Evolutionary conservation across 768 basidiomycete species (phyloP), one percentile per base, ranked within the genome.

Genomic region (Krasilnikovozyma curviuscula): DNA sequence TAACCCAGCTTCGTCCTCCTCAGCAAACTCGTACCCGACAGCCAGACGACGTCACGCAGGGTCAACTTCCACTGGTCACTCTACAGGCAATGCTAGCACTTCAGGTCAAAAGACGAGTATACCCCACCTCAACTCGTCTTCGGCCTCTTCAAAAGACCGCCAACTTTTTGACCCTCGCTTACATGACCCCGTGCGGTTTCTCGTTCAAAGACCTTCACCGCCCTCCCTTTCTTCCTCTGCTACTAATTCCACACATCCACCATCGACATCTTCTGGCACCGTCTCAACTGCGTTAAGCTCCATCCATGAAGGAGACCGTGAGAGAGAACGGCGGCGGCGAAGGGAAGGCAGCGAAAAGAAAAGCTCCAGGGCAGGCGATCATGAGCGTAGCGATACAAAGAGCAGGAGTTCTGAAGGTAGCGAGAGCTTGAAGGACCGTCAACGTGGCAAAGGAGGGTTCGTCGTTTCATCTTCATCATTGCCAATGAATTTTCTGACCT

Each of bases 101-200:
- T 33, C 28, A 32, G 19, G 18, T 24, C 12, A 18, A 18, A n/a
- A 7, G 37, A 39, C 8, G 24, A 39, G n/a, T 9, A n/a, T 23
- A 39, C 24, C n/a, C 24, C 37, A 18, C 37, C 37, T 39, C 37
- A 23, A 39, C 37, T 39, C 37, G n/a, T 39, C n/a, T 9, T 39
- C 37, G n/a, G n/a, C 7, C n/a, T 7, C 8, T 18, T 18, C 37
- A n/a, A 18, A 8, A 7, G 30, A 27, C 14, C 48, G 57, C 18
- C 60, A 63, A 48, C 58, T 66, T 7, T 66, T 66, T 46, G 86
- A 97, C 60, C 83, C 82, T 50, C 72, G 82, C 32, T 78, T 83
- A 58, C 83, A 97, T 62, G 84, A 97, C 62, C 85, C 93, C 0
- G 74, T 86, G 28, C 74, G 80, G 10, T 97, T 97, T 65, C 68